A percentile compares a stretch with the other conserved stretches of the same genome.
Conservation (phyloP, 169 alveolate species). For the Babesia sp. region DNA sequence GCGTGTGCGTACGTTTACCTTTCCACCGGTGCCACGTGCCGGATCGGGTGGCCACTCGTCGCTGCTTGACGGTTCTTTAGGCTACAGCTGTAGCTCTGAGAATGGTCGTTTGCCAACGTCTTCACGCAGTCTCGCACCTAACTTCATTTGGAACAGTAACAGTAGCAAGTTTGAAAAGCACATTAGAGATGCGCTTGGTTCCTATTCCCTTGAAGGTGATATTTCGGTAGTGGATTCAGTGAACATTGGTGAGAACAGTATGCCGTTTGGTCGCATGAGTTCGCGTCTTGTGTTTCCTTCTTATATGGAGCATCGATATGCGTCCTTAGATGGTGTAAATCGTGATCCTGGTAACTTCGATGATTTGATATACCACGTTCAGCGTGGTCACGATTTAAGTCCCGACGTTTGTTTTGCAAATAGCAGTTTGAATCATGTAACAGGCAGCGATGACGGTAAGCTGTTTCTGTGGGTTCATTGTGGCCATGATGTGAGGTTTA, state of each 20-base stretch:
- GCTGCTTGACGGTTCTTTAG: background rate
- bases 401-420: conserved; percentile 79
- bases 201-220: background rate
- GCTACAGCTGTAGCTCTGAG: background rate
- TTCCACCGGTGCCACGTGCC: background rate
- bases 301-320: background rate
- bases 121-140: background rate
- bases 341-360: conserved; percentile 58
- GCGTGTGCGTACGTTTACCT: conserved; percentile 6
- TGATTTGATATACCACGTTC: conserved; percentile 35
- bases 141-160: background rate
- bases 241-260: conserved; percentile 12
- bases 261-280: conserved; percentile 42
- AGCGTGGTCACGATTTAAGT: conserved; percentile 49
- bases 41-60: background rate
- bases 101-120: background rate
- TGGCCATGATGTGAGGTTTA: background rate
- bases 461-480: conserved; percentile 64
- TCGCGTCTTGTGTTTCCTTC: conserved; percentile 23
- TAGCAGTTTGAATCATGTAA: conserved; percentile 62
- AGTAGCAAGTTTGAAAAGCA: background rate
- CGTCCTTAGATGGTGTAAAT: background rate
- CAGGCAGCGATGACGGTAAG: conserved; percentile 77
- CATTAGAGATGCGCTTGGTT: background rate
- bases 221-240: background rate